Evolutionary conservation across 2,329 filamentous ascomycete genomes (phyloP).

Genomic region (Cryphonectria japonica): DNA sequence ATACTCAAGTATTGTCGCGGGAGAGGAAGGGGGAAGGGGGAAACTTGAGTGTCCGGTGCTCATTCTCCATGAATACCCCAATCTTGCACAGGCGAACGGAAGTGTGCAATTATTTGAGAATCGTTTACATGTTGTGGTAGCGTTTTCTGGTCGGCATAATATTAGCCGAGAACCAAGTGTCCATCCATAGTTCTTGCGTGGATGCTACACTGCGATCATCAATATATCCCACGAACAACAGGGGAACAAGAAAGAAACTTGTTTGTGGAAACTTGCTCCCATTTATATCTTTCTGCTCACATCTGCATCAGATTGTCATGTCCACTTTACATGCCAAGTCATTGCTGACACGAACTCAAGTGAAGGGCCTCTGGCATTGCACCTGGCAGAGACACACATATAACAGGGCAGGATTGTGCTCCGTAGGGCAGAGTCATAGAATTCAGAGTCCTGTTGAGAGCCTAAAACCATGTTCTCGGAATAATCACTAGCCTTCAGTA

Average conservation of each 20-base stretch:
- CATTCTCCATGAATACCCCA: background rate
- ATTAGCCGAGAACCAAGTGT: background rate
- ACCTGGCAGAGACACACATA: too few species aligned
- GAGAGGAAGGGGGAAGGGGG: too few species aligned
- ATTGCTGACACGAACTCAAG: too few species aligned
- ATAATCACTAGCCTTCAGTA: too few species aligned
- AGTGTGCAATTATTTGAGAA: background rate
- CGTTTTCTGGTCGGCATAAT: background rate
- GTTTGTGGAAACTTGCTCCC: background rate
- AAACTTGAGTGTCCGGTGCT: background rate
- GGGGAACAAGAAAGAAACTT: background rate
- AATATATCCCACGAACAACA: background rate
- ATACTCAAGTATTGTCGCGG: background rate
- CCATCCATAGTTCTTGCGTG: background rate
- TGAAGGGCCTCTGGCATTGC: too few species aligned
- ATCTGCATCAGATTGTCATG: background rate
- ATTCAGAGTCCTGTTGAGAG: background rate
- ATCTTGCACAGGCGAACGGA: background rate
- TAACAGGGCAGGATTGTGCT: background rate
- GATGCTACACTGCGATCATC: background rate
- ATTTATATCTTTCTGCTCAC: background rate
- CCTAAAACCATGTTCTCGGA: background rate
- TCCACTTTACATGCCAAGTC: too few species aligned
- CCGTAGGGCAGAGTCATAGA: background rate
- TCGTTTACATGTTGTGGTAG: background rate